Evolutionary conservation across 305 asterid genomes (phyloP).

Genomic region (Fraxinus xanthoxyloides): DNA sequence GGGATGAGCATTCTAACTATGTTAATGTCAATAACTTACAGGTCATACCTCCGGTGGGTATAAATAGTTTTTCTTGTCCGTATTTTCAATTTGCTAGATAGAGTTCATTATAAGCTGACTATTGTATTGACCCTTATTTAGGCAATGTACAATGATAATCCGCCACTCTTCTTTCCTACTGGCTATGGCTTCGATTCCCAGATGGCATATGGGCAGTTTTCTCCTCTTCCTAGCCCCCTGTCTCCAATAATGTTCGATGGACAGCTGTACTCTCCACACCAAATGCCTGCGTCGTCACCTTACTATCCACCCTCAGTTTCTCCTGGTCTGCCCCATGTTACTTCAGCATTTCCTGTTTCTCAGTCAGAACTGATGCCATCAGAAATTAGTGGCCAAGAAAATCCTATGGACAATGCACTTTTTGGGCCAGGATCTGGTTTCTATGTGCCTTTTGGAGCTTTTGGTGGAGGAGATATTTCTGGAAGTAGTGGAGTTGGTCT

Average conservation of each 20-base stretch:
- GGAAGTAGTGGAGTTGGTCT: conserved; percentile 72
- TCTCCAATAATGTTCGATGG: conserved; percentile 93
- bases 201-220: conserved; percentile 92
- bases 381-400: conserved; percentile 77
- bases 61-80: conserved; percentile 10
- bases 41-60: conserved; percentile 75
- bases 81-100: conserved; percentile 16
- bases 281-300: conserved; percentile 66
- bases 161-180: conserved; percentile 68
- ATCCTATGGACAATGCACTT: conserved; percentile 52
- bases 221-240: conserved; percentile 79
- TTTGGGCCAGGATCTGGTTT: conserved; percentile 86
- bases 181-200: conserved; percentile 88
- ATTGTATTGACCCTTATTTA: conserved; percentile 35
- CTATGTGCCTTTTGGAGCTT: conserved; percentile 84
- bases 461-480: conserved; percentile 75
- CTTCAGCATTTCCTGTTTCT: conserved; percentile 63
- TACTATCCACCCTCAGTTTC: conserved; percentile 78
- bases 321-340: conserved; percentile 78
- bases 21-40: conserved; percentile 81
- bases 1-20: conserved; percentile 82
- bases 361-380: conserved; percentile 70
- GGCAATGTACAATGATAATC: conserved; percentile 90
- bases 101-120: conserved; percentile 17
- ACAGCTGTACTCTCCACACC: conserved; percentile 91